Base-by-base conservation (phyloP, 2,329 filamentous ascomycete species). In the Rosellinia necatrix region DNA sequence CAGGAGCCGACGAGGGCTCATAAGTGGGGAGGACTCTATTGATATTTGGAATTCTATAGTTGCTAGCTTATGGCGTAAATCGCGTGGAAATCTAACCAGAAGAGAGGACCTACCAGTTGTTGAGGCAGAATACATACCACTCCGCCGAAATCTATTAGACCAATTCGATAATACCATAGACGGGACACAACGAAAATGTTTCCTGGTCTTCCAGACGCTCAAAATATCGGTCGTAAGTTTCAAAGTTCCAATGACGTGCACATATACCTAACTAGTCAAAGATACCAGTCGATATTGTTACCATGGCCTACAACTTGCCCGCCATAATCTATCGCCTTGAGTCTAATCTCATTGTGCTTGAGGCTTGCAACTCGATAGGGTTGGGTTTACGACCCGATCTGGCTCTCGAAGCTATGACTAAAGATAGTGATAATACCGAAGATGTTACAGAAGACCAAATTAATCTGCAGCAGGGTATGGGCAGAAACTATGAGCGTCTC, bases 401-500 rank as follows among this genome's bases (percentile, higher is more conserved):
- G 24, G 92, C 92, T 0, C 78, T 99, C 0, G 92, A 97, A 68
- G 92, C 94, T 0, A 77, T 97, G 53, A 99, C 94, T 0, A 97
- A 99, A 68, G 91, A 97, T 66, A 92, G 89, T 0, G 90, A 96
- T 63, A 92, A 92, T 61, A 87, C 86, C 0, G 88, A 89, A 6
- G 90, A 96, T 42, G 32, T 83, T 91, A 79, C 78, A 0, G 77
- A 81, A 29, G 80, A 88, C 53, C 83, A 89, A 34, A 74, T 91
- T 49, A 90, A 92, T 63, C 86, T 92, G 42, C 89, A 92, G 64
- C 78, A 82, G 43, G 92, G 92, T 2, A 96, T 96, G 91, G 91
- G 92, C 1, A 88, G 87, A 34, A 97, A 97, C 65, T 99, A 99
- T 66, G 94, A 99, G 71, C 84, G 94, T 10, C 80, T 97, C 0